Percentiles rank a stretch among this genome's conserved stretches.
These are phyloP conservation scores for Aspergillus sp. DNA, from an alignment of 2,329 filamentous ascomycete species.

Conservation along the genomic window DNA sequence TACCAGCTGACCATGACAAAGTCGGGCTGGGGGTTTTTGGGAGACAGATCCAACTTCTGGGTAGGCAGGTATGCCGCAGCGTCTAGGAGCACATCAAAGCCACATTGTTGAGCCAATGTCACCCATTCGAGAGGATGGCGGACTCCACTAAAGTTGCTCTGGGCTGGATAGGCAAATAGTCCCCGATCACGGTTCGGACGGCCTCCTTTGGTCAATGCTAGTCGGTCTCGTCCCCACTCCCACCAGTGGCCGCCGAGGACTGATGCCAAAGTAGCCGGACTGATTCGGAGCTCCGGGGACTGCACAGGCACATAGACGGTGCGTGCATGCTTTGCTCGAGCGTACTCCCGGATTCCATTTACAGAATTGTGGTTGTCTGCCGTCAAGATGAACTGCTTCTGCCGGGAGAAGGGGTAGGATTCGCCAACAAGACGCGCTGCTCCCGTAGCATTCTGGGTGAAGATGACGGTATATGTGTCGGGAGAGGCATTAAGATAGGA, in stretches of 20 bases:
- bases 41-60: constrained; percentile 6
- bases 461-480: constrained; percentile 13
- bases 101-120: constrained; percentile 6
- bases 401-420: constrained; percentile 9
- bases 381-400: constrained; percentile 8
- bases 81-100: constrained; percentile 14
- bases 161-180: constrained; percentile 15
- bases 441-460: constrained; percentile 15
- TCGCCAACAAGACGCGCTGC: constrained; percentile 13
- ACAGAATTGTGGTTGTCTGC: constrained; percentile 17
- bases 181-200: constrained; percentile 4
- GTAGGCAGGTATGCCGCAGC: constrained; percentile 13
- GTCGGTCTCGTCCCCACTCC: neutral
- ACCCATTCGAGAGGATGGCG: constrained; percentile 14
- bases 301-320: constrained; percentile 13
- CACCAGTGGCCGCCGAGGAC: constrained; percentile 1
- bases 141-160: constrained; percentile 16
- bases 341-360: constrained; percentile 14
- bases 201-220: neutral
- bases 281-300: constrained; percentile 7
- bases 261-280: neutral
- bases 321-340: constrained; percentile 4
- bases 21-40: constrained; percentile 4
- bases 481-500: constrained; percentile 9
- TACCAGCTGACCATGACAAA: constrained; percentile 16